A percentile compares a stretch with the other conserved stretches of the same genome.
phyloP scores from a whole-genome alignment of 108 stramenopile species.

The Skeletonema tropicum region DNA sequence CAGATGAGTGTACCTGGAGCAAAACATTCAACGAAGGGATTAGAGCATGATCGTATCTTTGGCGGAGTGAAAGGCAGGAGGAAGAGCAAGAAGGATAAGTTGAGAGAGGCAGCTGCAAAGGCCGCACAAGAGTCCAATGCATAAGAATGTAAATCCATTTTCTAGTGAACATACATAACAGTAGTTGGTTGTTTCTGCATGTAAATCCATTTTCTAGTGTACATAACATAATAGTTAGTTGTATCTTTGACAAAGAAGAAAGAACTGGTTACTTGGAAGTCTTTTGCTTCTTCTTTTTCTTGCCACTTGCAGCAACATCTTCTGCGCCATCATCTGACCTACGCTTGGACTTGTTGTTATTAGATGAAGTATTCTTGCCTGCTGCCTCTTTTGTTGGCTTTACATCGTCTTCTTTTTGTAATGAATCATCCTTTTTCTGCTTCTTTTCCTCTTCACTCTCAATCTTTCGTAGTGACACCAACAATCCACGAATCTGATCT shows the following conservation, averaged over 20 bases:
- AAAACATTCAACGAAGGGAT: constrained; percentile 57
- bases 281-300: not conserved
- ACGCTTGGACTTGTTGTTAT: not conserved
- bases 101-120: constrained; percentile 62
- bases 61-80: constrained; percentile 79
- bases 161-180: not conserved
- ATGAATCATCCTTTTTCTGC: constrained; percentile 3
- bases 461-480: constrained; percentile 54
- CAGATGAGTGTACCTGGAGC: constrained; percentile 53
- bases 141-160: constrained; percentile 2
- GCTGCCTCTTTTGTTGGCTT: not conserved
- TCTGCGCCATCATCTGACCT: not conserved
- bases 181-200: not conserved
- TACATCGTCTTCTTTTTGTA: not conserved
- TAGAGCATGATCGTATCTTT: constrained; percentile 80
- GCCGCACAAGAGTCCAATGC: constrained; percentile 7
- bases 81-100: constrained; percentile 81
- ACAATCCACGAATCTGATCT: constrained; percentile 66
- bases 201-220: not conserved
- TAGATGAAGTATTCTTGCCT: not conserved
- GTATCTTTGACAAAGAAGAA: not conserved
- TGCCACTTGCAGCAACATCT: not conserved
- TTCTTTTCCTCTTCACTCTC: constrained; percentile 12
- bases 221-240: not conserved
- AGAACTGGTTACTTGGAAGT: not conserved